These are phyloP conservation scores for Solanum gracilifrons DNA, from an alignment of 257 asterid species.

Conservation along the genomic window DNA sequence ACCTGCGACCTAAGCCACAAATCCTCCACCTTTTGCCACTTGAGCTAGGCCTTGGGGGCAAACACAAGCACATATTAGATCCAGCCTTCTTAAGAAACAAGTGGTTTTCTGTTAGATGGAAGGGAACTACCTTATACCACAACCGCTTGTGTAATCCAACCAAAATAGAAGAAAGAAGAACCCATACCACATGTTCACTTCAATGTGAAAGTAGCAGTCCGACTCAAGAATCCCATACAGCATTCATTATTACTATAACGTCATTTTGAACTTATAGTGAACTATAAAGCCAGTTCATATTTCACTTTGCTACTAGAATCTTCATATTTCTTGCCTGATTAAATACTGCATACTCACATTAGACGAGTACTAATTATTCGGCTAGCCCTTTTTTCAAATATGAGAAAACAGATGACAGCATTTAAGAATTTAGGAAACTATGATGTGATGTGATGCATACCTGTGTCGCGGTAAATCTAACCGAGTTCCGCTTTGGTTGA, in stretches of 20 bases:
- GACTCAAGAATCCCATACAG: background rate
- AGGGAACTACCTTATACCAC: background rate
- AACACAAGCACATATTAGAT: background rate
- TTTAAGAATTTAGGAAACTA: background rate
- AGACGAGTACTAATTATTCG: background rate
- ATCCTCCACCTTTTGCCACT: too few relatives aligned
- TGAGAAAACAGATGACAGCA: background rate
- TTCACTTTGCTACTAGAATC: background rate
- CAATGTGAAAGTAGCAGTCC: background rate
- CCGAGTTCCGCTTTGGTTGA: constrained; percentile 91
- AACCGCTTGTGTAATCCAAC: background rate
- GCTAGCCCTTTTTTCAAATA: background rate
- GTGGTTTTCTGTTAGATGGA: background rate
- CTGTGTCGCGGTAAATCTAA: constrained; percentile 94
- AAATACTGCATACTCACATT: background rate
- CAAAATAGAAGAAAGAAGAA: background rate
- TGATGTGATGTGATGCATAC: constrained; percentile 19
- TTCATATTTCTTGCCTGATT: background rate
- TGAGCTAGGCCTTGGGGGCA: too few relatives aligned
- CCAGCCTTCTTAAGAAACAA: background rate
- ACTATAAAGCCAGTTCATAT: background rate
- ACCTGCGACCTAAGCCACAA: too few relatives aligned
- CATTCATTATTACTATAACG: background rate
- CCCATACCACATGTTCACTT: background rate
- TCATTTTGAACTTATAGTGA: background rate